phyloP scores from a whole-genome alignment of 2,329 filamentous ascomycete species.

The Clarireedia paspali region DNA sequence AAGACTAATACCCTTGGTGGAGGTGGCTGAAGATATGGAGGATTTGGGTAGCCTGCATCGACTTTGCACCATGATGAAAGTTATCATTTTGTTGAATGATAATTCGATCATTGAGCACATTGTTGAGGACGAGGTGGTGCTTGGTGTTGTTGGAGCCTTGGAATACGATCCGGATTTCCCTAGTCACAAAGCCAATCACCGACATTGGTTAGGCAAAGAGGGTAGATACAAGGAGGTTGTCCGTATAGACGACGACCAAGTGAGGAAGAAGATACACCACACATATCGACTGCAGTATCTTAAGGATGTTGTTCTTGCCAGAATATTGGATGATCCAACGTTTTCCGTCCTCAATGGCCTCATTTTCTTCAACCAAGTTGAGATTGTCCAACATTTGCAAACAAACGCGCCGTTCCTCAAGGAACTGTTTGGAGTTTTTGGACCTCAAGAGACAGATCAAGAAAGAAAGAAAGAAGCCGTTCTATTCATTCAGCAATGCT shows the following conservation, averaged over 20 bases:
- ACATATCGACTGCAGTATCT: slow-evolving; percentile 94
- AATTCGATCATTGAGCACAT: slow-evolving; percentile 90
- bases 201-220: slow-evolving; percentile 82
- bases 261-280: slow-evolving; percentile 87
- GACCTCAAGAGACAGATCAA: slow-evolving; percentile 51
- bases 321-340: slow-evolving; percentile 94
- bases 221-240: slow-evolving; percentile 96
- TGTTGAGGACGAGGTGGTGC: slow-evolving; percentile 79
- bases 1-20: slow-evolving; percentile 78
- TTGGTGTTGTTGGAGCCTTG: slow-evolving; percentile 89
- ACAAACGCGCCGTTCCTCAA: slow-evolving; percentile 68
- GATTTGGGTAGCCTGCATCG: slow-evolving; percentile 79
- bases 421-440: slow-evolving; percentile 84
- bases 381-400: slow-evolving; percentile 94
- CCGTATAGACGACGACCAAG: slow-evolving; percentile 72
- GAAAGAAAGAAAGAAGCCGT: slow-evolving; percentile 88
- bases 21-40: slow-evolving; percentile 86
- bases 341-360: slow-evolving; percentile 96
- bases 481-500: slow-evolving; percentile 94
- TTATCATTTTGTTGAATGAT: slow-evolving; percentile 88
- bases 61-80: slow-evolving; percentile 97
- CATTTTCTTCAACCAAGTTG: slow-evolving; percentile 98
- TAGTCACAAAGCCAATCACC: slow-evolving; percentile 93
- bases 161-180: slow-evolving; percentile 99
- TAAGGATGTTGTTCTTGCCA: slow-evolving; percentile 94